Conservation (phyloP, 2,329 filamentous ascomycete genomes). For the Pestalotiopsis sp. region DNA sequence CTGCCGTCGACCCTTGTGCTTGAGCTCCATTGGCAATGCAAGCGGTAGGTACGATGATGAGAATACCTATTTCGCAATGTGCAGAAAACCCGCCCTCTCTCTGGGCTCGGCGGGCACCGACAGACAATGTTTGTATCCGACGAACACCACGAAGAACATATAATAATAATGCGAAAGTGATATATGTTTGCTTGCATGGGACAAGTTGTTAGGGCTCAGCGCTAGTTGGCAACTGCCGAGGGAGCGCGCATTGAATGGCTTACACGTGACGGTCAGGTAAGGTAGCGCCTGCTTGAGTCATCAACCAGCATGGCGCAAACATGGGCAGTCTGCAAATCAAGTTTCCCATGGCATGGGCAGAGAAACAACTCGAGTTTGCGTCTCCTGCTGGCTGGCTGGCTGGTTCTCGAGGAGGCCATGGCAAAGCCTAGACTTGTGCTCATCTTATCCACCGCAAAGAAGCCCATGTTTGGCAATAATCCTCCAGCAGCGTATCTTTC, state of each 20-base stretch:
- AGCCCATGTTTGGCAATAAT: not conserved
- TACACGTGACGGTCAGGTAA: not conserved
- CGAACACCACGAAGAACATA: not conserved
- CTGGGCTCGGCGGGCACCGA: too few relatives aligned
- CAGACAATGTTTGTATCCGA: too few relatives aligned
- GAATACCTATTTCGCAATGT: too few relatives aligned
- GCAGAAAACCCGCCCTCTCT: too few relatives aligned
- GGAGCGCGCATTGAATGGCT: constrained; percentile 1
- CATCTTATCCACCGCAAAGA: not conserved
- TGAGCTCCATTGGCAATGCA: too few relatives aligned
- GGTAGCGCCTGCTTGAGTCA: constrained; percentile 2
- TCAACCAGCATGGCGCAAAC: not conserved
- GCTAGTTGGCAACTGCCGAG: not conserved
- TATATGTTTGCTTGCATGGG: not conserved
- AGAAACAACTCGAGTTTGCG: not conserved
- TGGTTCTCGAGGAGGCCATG: not conserved
- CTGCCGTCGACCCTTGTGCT: not conserved
- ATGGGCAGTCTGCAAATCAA: not conserved
- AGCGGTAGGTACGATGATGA: too few relatives aligned
- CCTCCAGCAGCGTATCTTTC: not conserved
- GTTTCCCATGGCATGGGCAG: not conserved
- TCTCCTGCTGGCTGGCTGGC: not conserved
- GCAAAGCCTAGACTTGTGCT: not conserved
- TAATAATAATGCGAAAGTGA: not conserved
- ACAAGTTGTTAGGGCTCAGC: not conserved